phyloP scores from a whole-genome alignment of 148 eudicot species.

The Diospyros lotus region DNA sequence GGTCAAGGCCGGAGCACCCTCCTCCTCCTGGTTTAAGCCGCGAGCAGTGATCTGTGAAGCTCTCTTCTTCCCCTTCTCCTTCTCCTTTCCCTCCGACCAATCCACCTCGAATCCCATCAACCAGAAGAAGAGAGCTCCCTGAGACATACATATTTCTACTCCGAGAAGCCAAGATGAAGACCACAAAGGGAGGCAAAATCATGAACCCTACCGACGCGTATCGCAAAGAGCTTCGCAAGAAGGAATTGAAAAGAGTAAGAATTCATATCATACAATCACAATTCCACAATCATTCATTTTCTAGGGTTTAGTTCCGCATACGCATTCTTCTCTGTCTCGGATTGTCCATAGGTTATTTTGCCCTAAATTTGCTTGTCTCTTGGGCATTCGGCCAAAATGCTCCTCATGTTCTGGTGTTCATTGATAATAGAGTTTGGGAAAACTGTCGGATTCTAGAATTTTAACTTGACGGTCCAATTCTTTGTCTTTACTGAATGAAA shows the following conservation, averaged over 20 bases:
- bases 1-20: no score
- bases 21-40: no score
- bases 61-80: background rate
- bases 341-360: background rate
- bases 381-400: background rate
- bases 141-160: background rate
- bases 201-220: conserved; percentile 98
- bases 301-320: background rate
- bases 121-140: conserved; percentile 5
- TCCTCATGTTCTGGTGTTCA: background rate
- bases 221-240: conserved; percentile 88
- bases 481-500: background rate
- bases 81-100: background rate
- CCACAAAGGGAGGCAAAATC: conserved; percentile 88
- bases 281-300: background rate
- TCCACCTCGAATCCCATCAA: background rate
- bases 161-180: conserved; percentile 56
- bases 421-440: background rate
- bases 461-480: background rate
- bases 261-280: background rate
- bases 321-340: background rate
- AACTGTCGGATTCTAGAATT: background rate
- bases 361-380: background rate
- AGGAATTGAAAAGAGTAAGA: conserved; percentile 78
- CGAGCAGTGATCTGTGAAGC: no score